These are phyloP conservation scores for Hyphodiscus hymeniophilus DNA, from an alignment of 495 filamentous ascomycete genomes.

Conservation along the genomic window DNA sequence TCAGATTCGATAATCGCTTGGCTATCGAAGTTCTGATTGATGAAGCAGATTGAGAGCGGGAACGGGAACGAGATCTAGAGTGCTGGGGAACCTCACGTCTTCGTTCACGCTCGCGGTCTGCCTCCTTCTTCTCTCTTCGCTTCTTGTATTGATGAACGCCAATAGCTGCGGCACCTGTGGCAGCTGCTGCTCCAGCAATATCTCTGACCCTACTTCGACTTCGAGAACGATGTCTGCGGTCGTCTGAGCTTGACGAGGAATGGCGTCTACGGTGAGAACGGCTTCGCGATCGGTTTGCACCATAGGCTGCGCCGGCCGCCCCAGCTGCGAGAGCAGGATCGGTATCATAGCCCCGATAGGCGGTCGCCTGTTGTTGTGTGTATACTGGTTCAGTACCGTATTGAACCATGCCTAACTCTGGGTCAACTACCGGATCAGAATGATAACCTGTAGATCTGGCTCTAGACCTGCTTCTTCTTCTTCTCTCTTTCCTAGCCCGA, in stretches of 20 bases:
- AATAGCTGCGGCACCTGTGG: conserved; percentile 65
- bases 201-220: conserved; percentile 56
- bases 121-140: conserved; percentile 39
- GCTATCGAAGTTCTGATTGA: conserved; percentile 16
- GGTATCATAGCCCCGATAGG: conserved; percentile 44
- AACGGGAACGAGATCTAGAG: conserved; percentile 22
- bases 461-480: conserved; percentile 42
- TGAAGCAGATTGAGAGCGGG: conserved; percentile 19
- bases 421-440: conserved; percentile 46
- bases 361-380: conserved; percentile 18
- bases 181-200: conserved; percentile 60
- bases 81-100: conserved; percentile 27
- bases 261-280: conserved; percentile 26
- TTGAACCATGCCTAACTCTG: conserved; percentile 69
- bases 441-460: conserved; percentile 43
- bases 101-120: conserved; percentile 28
- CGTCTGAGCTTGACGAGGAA: conserved; percentile 21
- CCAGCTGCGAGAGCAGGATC: conserved; percentile 26
- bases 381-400: conserved; percentile 64
- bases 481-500: conserved; percentile 19
- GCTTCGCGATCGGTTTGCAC: conserved; percentile 32
- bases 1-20: conserved; percentile 21
- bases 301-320: conserved; percentile 31
- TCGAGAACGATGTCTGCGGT: conserved; percentile 33
- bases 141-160: conserved; percentile 70